Evolutionary conservation across 1,139 yeast genomes (phyloP).

Genomic region (Saccharomyces hybrid): DNA sequence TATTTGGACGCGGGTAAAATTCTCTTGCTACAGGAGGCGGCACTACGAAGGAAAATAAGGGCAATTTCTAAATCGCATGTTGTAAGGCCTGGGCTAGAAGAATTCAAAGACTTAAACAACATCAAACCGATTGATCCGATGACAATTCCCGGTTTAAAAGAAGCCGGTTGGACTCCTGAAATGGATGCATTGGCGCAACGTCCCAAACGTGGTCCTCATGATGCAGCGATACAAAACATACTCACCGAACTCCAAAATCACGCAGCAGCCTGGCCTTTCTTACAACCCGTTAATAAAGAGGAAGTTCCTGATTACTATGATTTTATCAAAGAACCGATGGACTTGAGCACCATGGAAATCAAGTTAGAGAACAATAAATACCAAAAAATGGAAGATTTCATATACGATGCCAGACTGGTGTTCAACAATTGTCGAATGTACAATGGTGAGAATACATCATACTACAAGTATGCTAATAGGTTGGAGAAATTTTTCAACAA

Average conservation of each 20-base stretch:
- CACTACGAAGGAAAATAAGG: slow-evolving; percentile 77
- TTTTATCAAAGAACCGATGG: slow-evolving; percentile 97
- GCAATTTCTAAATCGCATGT: slow-evolving; percentile 73
- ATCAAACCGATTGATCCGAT: slow-evolving; percentile 58
- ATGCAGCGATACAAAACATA: slow-evolving; percentile 84
- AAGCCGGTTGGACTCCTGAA: slow-evolving; percentile 97
- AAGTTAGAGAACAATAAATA: slow-evolving; percentile 89
- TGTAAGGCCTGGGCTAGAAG: slow-evolving; percentile 72
- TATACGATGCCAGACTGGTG: slow-evolving; percentile 78
- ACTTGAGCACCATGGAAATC: slow-evolving; percentile 88
- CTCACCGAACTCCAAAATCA: slow-evolving; percentile 85
- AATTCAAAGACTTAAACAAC: slow-evolving; percentile 51
- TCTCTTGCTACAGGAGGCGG: slow-evolving; percentile 80
- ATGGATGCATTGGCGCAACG: slow-evolving; percentile 95
- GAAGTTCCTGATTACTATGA: slow-evolving; percentile 98
- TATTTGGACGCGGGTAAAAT: slow-evolving; percentile 87
- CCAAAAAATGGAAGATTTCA: slow-evolving; percentile 82
- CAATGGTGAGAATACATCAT: slow-evolving; percentile 84
- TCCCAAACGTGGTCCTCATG: slow-evolving; percentile 93
- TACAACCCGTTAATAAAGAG: slow-evolving; percentile 83
- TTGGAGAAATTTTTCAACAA: slow-evolving; percentile 79
- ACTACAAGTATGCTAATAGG: slow-evolving; percentile 85
- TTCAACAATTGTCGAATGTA: slow-evolving; percentile 87
- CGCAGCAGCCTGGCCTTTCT: slow-evolving; percentile 97
- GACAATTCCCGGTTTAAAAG: slow-evolving; percentile 78